Evolutionary conservation across 1,284 basidiomycete species (phyloP).

Genomic region (Papiliotrema fonsecae): DNA sequence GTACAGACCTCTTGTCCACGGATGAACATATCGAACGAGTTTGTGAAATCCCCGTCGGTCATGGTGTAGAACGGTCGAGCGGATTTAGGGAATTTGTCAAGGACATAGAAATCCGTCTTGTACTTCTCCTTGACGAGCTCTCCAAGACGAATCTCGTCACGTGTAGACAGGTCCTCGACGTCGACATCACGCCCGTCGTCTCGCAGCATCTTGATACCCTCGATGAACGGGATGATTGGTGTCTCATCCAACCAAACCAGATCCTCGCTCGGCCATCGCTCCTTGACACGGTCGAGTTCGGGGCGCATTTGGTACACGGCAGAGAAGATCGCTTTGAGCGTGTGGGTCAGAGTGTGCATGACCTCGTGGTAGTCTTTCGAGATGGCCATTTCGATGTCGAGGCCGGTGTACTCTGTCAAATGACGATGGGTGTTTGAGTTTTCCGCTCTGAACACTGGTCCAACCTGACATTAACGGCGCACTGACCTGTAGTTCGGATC

Average conservation of each 20-base stretch:
- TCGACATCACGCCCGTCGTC: constrained; percentile 31
- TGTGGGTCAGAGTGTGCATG: constrained; percentile 44
- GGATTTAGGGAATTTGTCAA: constrained; percentile 87
- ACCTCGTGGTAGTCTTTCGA: constrained; percentile 54
- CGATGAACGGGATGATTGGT: constrained; percentile 46
- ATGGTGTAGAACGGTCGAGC: constrained; percentile 93
- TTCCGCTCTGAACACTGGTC: constrained; percentile 52
- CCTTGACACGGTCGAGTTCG: constrained; percentile 50
- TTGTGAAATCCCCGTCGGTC: constrained; percentile 43
- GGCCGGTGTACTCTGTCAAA: constrained; percentile 55
- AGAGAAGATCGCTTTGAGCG: constrained; percentile 46
- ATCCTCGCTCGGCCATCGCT: constrained; percentile 49
- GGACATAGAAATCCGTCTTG: constrained; percentile 90
- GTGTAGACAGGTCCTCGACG: constrained; percentile 45
- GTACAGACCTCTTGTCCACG: constrained; percentile 52
- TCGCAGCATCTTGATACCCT: constrained; percentile 50
- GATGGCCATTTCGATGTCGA: constrained; percentile 55
- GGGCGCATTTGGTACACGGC: constrained; percentile 47
- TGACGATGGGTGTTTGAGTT: constrained; percentile 56
- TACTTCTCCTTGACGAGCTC: constrained; percentile 82
- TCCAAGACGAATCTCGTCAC: constrained; percentile 79
- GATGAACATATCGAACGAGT: constrained; percentile 56
- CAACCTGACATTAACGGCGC: constrained; percentile 10
- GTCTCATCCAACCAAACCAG: constrained; percentile 37
- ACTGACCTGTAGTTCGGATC: no score